phyloP scores from a whole-genome alignment of 148 eudicot genomes.

The Rhododendron mucronatum region DNA sequence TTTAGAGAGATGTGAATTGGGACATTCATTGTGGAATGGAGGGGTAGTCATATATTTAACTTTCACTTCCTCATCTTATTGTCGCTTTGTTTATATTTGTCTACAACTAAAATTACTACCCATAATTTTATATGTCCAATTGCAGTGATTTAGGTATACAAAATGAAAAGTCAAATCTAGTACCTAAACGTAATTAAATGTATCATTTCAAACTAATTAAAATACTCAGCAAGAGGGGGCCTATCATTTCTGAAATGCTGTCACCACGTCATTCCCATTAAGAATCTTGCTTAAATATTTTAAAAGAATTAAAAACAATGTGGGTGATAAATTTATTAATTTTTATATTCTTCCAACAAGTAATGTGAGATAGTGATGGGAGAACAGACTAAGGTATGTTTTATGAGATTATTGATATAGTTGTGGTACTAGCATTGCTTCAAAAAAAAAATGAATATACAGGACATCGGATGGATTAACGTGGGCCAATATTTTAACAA shows the following conservation, averaged over 20 bases:
- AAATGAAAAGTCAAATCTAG: neutral
- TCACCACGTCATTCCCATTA: neutral
- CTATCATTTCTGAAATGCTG: neutral
- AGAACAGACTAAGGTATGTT: neutral
- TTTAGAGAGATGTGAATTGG: neutral
- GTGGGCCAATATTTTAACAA: neutral
- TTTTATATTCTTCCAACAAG: neutral
- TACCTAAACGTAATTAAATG: neutral
- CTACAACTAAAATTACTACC: neutral
- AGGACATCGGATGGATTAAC: neutral
- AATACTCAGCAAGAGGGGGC: neutral
- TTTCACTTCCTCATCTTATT: neutral
- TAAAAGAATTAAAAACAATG: too few relatives aligned
- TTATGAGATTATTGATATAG: neutral
- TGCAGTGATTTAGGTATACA: neutral
- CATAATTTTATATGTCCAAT: neutral
- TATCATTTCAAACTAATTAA: neutral
- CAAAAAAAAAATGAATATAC: too few relatives aligned
- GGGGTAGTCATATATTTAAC: too few relatives aligned
- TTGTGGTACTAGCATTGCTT: neutral
- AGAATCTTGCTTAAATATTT: neutral
- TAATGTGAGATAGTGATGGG: neutral
- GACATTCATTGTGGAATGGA: too few relatives aligned
- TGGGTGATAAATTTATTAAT: neutral
- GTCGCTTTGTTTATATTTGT: neutral